Evolutionary conservation across 805 yeast genomes (phyloP).

Genomic region (Pichia kluyveri): DNA sequence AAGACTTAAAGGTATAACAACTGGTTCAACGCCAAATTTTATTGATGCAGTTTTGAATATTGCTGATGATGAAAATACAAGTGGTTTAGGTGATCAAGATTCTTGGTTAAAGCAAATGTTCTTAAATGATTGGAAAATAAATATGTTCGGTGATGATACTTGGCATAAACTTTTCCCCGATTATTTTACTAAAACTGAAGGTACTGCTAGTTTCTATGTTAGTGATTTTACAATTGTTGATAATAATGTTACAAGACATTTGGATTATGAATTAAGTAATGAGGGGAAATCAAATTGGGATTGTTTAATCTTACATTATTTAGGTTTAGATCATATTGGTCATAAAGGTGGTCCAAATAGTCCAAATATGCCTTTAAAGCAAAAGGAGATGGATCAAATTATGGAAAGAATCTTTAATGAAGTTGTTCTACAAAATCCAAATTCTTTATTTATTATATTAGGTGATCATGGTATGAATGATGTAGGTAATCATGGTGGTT

Average conservation of each 20-base stretch:
- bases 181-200: conserved; percentile 60
- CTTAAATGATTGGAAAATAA: conserved; percentile 35
- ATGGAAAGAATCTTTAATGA: conserved; percentile 40
- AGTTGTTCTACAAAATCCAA: conserved; percentile 21
- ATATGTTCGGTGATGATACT: conserved; percentile 96
- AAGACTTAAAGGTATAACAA: conserved; percentile 83
- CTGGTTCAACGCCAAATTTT: conserved; percentile 92
- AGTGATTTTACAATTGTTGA: conserved; percentile 94
- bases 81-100: conserved; percentile 65
- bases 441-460: conserved; percentile 61
- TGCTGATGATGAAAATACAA: conserved; percentile 76
- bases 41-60: conserved; percentile 90
- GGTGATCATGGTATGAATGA: conserved; percentile 99
- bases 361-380: conserved; percentile 72
- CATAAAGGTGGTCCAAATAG: conserved; percentile 93
- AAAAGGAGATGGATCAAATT: conserved; percentile 74
- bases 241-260: conserved; percentile 81
- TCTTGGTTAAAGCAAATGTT: conserved; percentile 76
- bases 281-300: conserved; percentile 54
- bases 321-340: conserved; percentile 96
- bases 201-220: conserved; percentile 90
- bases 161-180: conserved; percentile 87
- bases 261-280: conserved; percentile 46
- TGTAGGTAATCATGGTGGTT: conserved; percentile 94
- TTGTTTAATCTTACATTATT: conserved; percentile 74